Evolutionary conservation across 331 rosid genomes (phyloP).

Genomic region (Cucumis variabilis): DNA sequence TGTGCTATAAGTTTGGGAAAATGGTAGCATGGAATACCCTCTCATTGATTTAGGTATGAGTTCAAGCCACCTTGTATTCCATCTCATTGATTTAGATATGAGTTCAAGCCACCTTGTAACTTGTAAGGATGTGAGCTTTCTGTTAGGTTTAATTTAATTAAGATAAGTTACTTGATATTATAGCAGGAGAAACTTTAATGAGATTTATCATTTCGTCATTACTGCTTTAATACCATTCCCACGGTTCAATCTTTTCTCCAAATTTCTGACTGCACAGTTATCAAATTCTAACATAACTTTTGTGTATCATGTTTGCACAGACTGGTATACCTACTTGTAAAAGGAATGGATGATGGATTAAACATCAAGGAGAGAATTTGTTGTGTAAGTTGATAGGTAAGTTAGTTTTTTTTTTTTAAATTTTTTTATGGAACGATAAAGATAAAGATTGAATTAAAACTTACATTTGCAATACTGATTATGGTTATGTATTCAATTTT

Average conservation of each 20-base stretch:
- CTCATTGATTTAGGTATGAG: slow-evolving; percentile 81
- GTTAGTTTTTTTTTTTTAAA: no score
- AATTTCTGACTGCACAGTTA: slow-evolving; percentile 12
- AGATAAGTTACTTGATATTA: neutral
- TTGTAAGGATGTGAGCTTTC: slow-evolving; percentile 9
- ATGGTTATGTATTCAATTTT: no score
- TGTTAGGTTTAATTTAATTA: neutral
- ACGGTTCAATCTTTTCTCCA: slow-evolving; percentile 4
- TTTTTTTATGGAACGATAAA: no score
- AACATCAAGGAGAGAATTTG: slow-evolving; percentile 80
- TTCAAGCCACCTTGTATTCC: slow-evolving; percentile 31
- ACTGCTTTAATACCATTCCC: neutral
- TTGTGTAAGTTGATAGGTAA: slow-evolving; percentile 64
- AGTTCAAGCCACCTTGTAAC: slow-evolving; percentile 32
- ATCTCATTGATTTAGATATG: slow-evolving; percentile 82
- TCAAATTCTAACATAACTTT: neutral
- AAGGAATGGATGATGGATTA: slow-evolving; percentile 95
- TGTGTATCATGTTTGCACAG: neutral
- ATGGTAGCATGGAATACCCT: slow-evolving; percentile 76
- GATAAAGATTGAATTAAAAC: no score
- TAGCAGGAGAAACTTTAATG: neutral
- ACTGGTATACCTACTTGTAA: slow-evolving; percentile 61
- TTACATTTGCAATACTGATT: no score
- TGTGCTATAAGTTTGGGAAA: slow-evolving; percentile 96
- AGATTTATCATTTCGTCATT: neutral